Percentiles rank a stretch among this genome's conserved stretches.
phyloP scores from a whole-genome alignment of 164 flowering plant species.

The Vitis vinifera region ASM3070453v1 NC_081822.1:22659501-22660000 shows the following conservation, averaged over 20 bases:
- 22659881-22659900: conserved; percentile 6
- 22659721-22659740: conserved; percentile 47
- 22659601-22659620: neutral
- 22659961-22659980: too few relatives aligned
- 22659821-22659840: conserved; percentile 46
- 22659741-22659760: conserved; percentile 57
- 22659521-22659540: conserved; percentile 20
- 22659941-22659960: too few relatives aligned
- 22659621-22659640: conserved; percentile 26
- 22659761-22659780: conserved; percentile 33
- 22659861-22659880: conserved; percentile 54
- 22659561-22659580: too few relatives aligned
- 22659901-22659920: too few relatives aligned
- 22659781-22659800: conserved; percentile 25
- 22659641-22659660: conserved; percentile 31
- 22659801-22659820: conserved; percentile 31
- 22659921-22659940: too few relatives aligned
- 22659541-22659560: conserved; percentile 26
- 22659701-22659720: conserved; percentile 51
- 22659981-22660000: too few relatives aligned
- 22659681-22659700: conserved; percentile 23
- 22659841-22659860: conserved; percentile 51
- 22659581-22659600: neutral
- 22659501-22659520: conserved; percentile 7
- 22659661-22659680: conserved; percentile 35